Percentiles rank a stretch among this genome's conserved stretches.
Evolutionary conservation across 306 rosid genomes (phyloP).

Genomic region (Pterocarpus macrocarpus): DNA sequence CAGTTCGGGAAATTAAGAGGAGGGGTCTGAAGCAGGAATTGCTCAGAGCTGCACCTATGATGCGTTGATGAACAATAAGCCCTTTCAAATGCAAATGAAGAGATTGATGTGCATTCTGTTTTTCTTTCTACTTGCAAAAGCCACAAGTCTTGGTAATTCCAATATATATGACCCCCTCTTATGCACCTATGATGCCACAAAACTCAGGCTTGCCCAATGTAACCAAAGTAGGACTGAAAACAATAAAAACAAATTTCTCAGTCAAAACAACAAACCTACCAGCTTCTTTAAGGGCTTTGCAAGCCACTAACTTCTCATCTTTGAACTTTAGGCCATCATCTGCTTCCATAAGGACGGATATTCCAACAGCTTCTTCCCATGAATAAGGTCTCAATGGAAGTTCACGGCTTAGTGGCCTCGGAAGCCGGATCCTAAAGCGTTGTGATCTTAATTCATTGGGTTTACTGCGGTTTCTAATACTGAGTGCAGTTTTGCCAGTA

Average conservation of each 20-base stretch:
- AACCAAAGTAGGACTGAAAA: conserved; percentile 69
- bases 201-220: conserved; percentile 75
- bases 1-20: too few species aligned
- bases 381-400: conserved; percentile 80
- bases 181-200: conserved; percentile 7
- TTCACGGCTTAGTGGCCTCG: conserved; percentile 72
- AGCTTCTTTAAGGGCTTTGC: conserved; percentile 86
- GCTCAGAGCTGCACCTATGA: background rate
- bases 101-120: background rate
- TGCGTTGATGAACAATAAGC: background rate
- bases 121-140: background rate
- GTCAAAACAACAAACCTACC: conserved; percentile 82
- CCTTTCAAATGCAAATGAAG: conserved; percentile 10
- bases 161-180: background rate
- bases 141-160: conserved; percentile 17
- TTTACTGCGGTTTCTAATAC: too few species aligned
- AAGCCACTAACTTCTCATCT: conserved; percentile 72
- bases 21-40: background rate
- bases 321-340: conserved; percentile 71
- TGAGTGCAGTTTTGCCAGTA: too few species aligned
- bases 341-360: conserved; percentile 72
- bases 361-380: conserved; percentile 93
- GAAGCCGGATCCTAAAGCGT: conserved; percentile 46
- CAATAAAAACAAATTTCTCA: conserved; percentile 65
- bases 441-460: too few species aligned